Base-by-base conservation (phyloP, 2,329 filamentous ascomycete species). In the Dothideomycetes sp. region DNA sequence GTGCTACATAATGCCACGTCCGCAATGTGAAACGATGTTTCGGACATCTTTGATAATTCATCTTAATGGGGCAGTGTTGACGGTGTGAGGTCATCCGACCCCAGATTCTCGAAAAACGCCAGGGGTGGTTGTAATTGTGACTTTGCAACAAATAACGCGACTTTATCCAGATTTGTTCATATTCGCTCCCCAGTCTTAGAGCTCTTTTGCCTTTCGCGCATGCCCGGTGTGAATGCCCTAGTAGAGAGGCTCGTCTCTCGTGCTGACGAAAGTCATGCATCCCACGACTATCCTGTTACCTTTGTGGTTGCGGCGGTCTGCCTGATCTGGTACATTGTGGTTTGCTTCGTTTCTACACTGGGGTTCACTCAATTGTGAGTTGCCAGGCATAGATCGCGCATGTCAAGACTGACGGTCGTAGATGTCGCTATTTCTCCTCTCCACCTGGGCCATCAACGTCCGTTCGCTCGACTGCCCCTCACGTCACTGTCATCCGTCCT, bases 401-500 rank as follows among this genome's bases (percentile, higher is more conserved):
- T 2, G 2, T 7, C 14, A 3, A 22, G 39, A 31, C 45, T 52
- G 44, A 49, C 48, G 17, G 16, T 16, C 31, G 14, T 47, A 78
- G 75, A 65, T 70, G 70, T 54, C 65, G 67, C 40, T 63, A 74
- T 50, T 77, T 72, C 51, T 69, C 67, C 17, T 57, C 51, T 38
- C 59, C 54, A 31, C 71, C 66, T 35, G 16, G 36, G 4, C 36
- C 35, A 12, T 17, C 44, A 5, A 31, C 33, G 19, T 36, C 49
- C 10, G 63, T 78, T 30, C 10, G 17, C 12, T 40, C 42, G 4
- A 17, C 34, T 7, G 68, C 86, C 3, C 89, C 88, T 12, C 79
- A 85, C 63, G 73, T 98, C 52, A 96, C 91, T 22, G 73, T 94
- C 45, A 87, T 98, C 49, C 83, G 91, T 2, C 93, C 91, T 0